phyloP scores from a whole-genome alignment of 495 filamentous ascomycete species.

The Xylaria venustula region DNA sequence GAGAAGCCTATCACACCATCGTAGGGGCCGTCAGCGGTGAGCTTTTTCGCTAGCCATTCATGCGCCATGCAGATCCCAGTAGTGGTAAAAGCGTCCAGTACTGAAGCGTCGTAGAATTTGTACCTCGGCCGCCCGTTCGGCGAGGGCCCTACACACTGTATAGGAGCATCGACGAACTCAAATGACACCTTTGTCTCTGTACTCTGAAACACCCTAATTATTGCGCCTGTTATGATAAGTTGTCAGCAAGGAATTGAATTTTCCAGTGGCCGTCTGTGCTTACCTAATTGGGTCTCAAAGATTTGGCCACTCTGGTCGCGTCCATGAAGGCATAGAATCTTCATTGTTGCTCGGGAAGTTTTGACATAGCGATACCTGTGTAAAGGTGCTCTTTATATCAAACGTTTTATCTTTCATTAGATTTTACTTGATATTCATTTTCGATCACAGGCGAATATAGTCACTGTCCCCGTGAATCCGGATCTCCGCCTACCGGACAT shows the following conservation, averaged over 20 bases:
- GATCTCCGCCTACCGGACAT: not conserved
- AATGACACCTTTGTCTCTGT: not conserved
- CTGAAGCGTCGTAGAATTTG: constrained; percentile 43
- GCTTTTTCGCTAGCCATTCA: constrained; percentile 45
- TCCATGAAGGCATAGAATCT: constrained; percentile 62
- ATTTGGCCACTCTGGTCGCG: constrained; percentile 58
- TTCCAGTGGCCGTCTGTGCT: not conserved
- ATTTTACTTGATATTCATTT: too few species aligned
- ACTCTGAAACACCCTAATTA: not conserved
- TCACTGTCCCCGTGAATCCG: not conserved
- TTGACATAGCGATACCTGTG: not conserved
- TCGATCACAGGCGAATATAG: not conserved
- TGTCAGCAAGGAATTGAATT: not conserved
- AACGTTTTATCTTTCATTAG: not conserved
- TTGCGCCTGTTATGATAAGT: not conserved
- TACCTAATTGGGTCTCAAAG: constrained; percentile 50
- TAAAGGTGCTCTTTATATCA: not conserved
- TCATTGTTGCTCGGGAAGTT: constrained; percentile 34
- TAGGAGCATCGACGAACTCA: not conserved
- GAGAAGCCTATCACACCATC: constrained; percentile 62
- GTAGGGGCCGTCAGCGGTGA: constrained; percentile 55
- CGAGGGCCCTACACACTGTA: not conserved
- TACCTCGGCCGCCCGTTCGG: constrained; percentile 16
- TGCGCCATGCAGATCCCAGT: constrained; percentile 39
- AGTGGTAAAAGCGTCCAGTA: too few species aligned